Evolutionary conservation across 306 rosid species (phyloP).

Genomic region (Parietaria judaica): DNA sequence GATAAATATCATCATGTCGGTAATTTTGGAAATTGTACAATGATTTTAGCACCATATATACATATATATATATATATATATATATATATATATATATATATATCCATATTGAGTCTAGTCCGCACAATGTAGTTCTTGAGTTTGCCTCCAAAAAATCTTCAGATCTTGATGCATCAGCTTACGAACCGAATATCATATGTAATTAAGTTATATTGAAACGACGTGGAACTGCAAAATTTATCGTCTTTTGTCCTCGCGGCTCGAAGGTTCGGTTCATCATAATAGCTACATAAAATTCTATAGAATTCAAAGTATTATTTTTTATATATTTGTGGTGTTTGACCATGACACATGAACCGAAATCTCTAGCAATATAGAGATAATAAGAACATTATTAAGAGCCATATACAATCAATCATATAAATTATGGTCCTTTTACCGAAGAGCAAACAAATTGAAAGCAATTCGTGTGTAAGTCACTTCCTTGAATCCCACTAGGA

Average conservation of each 20-base stretch:
- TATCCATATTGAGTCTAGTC: too few relatives aligned
- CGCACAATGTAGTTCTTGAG: too few relatives aligned
- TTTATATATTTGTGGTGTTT: too few relatives aligned
- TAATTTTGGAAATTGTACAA: conserved; percentile 14
- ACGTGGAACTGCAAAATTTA: too few relatives aligned
- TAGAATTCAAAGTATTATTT: background rate
- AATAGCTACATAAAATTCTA: background rate
- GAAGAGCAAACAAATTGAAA: conserved; percentile 1
- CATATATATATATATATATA: too few relatives aligned
- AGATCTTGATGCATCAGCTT: too few relatives aligned
- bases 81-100: too few relatives aligned
- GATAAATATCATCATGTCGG: conserved; percentile 31
- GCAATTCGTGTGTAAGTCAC: conserved; percentile 14
- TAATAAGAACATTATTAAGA: background rate
- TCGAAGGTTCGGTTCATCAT: too few relatives aligned
- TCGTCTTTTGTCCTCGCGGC: too few relatives aligned
- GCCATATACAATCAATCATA: background rate
- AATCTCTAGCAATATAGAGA: background rate
- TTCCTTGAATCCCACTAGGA: conserved; percentile 31
- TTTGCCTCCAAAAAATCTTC: too few relatives aligned
- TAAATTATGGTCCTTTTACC: background rate
- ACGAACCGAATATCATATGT: too few relatives aligned
- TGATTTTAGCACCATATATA: conserved; percentile 12
- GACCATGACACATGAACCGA: conserved; percentile 15
- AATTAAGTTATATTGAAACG: too few relatives aligned